Percentiles rank a stretch among this genome's conserved stretches.
phyloP scores from a whole-genome alignment of 2,329 filamentous ascomycete species.

The Epichloe sibirici region DNA sequence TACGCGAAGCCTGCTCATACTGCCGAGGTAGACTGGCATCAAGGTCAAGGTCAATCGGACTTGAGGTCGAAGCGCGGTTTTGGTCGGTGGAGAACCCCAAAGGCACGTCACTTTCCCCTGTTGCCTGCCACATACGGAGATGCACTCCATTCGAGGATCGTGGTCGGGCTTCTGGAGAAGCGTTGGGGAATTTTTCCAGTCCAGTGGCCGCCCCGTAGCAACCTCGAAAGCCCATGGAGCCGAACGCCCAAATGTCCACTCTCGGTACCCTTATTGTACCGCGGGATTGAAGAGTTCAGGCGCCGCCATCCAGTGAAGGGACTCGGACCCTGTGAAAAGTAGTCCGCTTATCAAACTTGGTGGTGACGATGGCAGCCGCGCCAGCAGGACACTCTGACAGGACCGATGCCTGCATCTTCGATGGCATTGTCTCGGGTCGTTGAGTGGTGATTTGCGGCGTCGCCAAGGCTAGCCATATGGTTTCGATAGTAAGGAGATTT shows the following conservation, averaged over 20 bases:
- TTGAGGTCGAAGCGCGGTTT: slow-evolving; percentile 30
- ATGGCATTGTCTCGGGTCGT: slow-evolving; percentile 45
- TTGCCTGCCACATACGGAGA: slow-evolving; percentile 11
- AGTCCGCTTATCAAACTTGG: slow-evolving; percentile 60
- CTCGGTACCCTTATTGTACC: slow-evolving; percentile 56
- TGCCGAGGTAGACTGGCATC: slow-evolving; percentile 37
- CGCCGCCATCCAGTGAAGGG: slow-evolving; percentile 77
- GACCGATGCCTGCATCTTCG: slow-evolving; percentile 52
- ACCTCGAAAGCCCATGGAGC: slow-evolving; percentile 69
- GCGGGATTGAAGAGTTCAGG: slow-evolving; percentile 59
- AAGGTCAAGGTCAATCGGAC: slow-evolving; percentile 41
- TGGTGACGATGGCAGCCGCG: slow-evolving; percentile 66
- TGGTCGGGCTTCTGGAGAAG: slow-evolving; percentile 32
- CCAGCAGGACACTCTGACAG: slow-evolving; percentile 40
- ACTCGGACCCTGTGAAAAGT: slow-evolving; percentile 73
- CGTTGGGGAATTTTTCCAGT: slow-evolving; percentile 45
- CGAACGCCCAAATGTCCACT: slow-evolving; percentile 77
- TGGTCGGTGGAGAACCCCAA: slow-evolving; percentile 8
- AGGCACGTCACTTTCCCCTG: not conserved
- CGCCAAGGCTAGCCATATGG: not conserved
- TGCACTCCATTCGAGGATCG: slow-evolving; percentile 25
- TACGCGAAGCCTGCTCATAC: not conserved
- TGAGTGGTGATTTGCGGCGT: slow-evolving; percentile 18
- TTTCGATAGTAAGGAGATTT: not conserved
- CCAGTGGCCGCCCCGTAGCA: slow-evolving; percentile 53